Percentiles rank a stretch among this genome's conserved stretches.
Conservation (phyloP, 2,329 filamentous ascomycete genomes). For the Zymoseptoria crescenta region DNA sequence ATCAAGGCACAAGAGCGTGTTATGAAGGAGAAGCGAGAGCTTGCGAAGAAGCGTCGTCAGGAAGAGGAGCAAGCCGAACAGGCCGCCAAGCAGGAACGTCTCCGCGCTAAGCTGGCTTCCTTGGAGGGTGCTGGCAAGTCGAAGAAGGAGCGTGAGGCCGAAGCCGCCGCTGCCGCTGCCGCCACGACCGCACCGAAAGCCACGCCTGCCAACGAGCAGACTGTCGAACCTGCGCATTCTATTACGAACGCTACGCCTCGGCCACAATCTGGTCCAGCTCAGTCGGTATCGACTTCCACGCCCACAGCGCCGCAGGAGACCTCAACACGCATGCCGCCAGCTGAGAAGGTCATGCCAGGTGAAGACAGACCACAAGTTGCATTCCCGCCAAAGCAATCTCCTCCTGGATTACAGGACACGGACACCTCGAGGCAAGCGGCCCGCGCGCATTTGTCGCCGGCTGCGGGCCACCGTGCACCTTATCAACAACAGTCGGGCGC, state of each 20-base stretch:
- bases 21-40: conserved; percentile 34
- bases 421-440: background rate
- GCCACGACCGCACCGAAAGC: conserved; percentile 8
- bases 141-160: conserved; percentile 28
- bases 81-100: conserved; percentile 24
- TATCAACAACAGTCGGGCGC: conserved; percentile 16
- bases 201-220: conserved; percentile 5
- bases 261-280: conserved; percentile 7
- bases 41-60: conserved; percentile 21
- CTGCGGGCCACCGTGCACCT: conserved; percentile 15
- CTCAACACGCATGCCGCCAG: conserved; percentile 11
- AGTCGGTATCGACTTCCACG: conserved; percentile 15
- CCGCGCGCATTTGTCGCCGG: conserved; percentile 16
- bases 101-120: conserved; percentile 29
- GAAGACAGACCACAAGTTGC: conserved; percentile 17
- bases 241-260: background rate
- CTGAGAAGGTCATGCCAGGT: conserved; percentile 4
- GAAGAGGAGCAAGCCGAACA: conserved; percentile 25
- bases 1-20: conserved; percentile 55
- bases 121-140: conserved; percentile 27
- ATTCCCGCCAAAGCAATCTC: conserved; percentile 13
- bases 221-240: conserved; percentile 8
- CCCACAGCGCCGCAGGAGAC: conserved; percentile 9
- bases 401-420: conserved; percentile 9
- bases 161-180: conserved; percentile 22